Percentiles rank a stretch among this genome's conserved stretches.
phyloP scores from a whole-genome alignment of 371 early-diverging fungal genomes.

The Mortierella sp. region DNA sequence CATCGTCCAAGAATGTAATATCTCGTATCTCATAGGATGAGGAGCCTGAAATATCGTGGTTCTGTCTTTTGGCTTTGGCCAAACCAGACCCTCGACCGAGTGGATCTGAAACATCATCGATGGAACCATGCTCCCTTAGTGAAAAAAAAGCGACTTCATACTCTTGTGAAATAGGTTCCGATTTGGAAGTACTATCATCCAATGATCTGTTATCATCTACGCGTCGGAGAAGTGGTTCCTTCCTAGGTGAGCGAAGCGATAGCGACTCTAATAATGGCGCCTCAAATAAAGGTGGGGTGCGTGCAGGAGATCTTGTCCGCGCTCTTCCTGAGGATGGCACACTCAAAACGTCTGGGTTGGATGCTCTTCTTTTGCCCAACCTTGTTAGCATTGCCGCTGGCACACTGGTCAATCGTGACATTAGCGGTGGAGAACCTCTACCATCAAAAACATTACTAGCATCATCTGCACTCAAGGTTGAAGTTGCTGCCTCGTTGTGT shows the following conservation, averaged over 20 bases:
- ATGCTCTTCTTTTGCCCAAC: slow-evolving; percentile 6
- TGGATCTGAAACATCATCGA: background rate
- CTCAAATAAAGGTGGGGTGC: background rate
- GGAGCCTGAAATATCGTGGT: background rate
- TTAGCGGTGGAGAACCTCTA: background rate
- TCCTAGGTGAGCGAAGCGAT: slow-evolving; percentile 2
- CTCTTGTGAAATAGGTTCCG: background rate
- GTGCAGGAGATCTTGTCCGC: slow-evolving; percentile 1
- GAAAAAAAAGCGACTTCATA: slow-evolving; percentile 2
- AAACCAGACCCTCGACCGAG: background rate
- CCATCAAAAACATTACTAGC: background rate
- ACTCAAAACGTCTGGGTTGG: background rate
- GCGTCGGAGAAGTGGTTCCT: background rate
- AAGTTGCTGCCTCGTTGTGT: background rate
- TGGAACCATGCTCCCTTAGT: background rate
- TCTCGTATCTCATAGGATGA: slow-evolving; percentile 3
- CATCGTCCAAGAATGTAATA: slow-evolving; percentile 10
- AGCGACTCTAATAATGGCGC: background rate
- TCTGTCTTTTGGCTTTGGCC: background rate
- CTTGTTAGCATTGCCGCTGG: slow-evolving; percentile 4
- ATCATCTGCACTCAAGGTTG: background rate
- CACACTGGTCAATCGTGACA: background rate
- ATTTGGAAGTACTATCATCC: background rate
- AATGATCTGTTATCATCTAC: no score
- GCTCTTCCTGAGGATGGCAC: background rate